A percentile compares a stretch with the other conserved stretches of the same genome.
phyloP scores from a whole-genome alignment of 164 flowering plant species.

The Stephania cephalantha region DNA sequence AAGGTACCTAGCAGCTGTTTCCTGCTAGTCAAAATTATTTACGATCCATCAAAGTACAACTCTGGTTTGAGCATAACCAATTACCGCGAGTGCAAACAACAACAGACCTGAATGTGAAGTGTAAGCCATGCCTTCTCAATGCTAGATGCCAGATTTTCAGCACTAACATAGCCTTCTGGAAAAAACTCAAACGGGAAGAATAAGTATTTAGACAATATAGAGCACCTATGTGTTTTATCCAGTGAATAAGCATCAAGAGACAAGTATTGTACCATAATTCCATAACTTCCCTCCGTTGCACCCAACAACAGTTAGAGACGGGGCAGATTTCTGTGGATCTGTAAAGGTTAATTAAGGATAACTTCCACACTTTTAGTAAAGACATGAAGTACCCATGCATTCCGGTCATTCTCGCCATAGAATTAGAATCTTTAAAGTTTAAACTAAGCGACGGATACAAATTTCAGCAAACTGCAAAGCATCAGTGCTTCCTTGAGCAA shows the following conservation, averaged over 20 bases:
- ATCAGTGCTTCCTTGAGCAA: constrained; percentile 56
- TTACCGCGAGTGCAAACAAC: background rate
- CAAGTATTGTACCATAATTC: constrained; percentile 49
- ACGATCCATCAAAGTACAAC: background rate
- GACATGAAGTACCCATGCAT: background rate
- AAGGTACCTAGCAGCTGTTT: constrained; percentile 58
- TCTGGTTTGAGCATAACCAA: background rate
- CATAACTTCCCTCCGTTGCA: constrained; percentile 64
- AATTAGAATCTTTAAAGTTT: too few relatives aligned
- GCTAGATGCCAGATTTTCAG: constrained; percentile 54
- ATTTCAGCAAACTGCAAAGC: constrained; percentile 65
- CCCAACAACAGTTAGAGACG: constrained; percentile 68
- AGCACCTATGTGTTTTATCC: background rate
- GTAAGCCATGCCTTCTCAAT: constrained; percentile 62
- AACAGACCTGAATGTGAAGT: constrained; percentile 69
- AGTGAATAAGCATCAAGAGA: background rate
- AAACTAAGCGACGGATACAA: constrained; percentile 54
- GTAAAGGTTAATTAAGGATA: constrained; percentile 37
- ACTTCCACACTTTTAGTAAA: background rate
- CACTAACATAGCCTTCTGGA: constrained; percentile 58
- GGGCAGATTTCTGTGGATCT: constrained; percentile 70
- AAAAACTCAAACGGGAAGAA: background rate
- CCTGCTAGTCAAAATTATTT: constrained; percentile 34
- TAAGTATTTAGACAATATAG: constrained; percentile 2
- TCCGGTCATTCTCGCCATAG: background rate